Percentiles rank a stretch among this genome's conserved stretches.
phyloP scores from a whole-genome alignment of 169 alveolate genomes.

The Cryptosporidium ryanae region DNA sequence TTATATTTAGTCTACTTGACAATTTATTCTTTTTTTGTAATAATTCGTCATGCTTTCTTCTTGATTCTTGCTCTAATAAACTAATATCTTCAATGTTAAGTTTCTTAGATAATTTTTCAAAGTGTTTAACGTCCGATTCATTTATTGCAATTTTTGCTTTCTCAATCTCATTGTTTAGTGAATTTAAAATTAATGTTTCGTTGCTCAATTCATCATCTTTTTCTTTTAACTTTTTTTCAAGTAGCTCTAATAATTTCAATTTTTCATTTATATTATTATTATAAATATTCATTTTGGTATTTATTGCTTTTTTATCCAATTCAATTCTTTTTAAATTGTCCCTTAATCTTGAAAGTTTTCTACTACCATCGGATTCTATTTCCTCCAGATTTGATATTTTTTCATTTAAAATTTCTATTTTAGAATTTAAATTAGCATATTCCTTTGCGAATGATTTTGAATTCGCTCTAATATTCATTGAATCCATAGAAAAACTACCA shows the following conservation, averaged over 20 bases:
- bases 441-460: slow-evolving; percentile 21
- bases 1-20: slow-evolving; percentile 16
- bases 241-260: background rate
- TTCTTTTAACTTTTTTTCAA: slow-evolving; percentile 27
- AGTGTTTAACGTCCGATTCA: slow-evolving; percentile 38
- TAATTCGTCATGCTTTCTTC: slow-evolving; percentile 46
- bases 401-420: slow-evolving; percentile 15
- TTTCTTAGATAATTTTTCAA: slow-evolving; percentile 41
- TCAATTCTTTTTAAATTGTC: slow-evolving; percentile 51
- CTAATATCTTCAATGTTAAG: slow-evolving; percentile 52
- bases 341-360: slow-evolving; percentile 33
- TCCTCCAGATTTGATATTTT: slow-evolving; percentile 31
- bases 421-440: slow-evolving; percentile 3
- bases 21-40: slow-evolving; percentile 58
- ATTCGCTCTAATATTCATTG: background rate
- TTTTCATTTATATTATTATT: slow-evolving; percentile 26
- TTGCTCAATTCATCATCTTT: slow-evolving; percentile 2
- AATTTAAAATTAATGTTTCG: background rate
- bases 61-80: slow-evolving; percentile 29
- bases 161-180: background rate
- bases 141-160: slow-evolving; percentile 9
- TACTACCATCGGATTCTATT: slow-evolving; percentile 33
- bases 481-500: slow-evolving; percentile 51
- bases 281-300: slow-evolving; percentile 23
- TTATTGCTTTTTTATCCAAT: slow-evolving; percentile 28